Conservation (phyloP, 2,329 filamentous ascomycete species). For the Nothomitra cinnamomea region DNA sequence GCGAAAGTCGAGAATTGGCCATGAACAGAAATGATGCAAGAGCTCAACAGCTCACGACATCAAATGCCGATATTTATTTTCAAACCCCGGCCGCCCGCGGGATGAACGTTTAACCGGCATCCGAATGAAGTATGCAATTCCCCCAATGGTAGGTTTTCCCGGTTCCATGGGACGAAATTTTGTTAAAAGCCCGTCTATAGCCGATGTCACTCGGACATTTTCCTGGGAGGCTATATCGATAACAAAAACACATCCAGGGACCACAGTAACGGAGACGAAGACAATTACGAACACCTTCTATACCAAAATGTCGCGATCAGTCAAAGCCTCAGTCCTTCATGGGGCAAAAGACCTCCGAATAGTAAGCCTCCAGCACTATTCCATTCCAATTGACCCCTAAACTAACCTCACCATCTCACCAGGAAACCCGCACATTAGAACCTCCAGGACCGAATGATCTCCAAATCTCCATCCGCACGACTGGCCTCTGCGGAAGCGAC, state of each 20-base stretch:
- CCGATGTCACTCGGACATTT: conserved; percentile 7
- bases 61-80: too few relatives aligned
- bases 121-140: too few relatives aligned
- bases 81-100: too few relatives aligned
- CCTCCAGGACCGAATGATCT: conserved; percentile 22
- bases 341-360: conserved; percentile 19
- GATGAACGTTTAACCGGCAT: too few relatives aligned
- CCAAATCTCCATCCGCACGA: conserved; percentile 47
- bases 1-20: too few relatives aligned
- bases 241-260: conserved; percentile 9
- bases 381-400: neutral
- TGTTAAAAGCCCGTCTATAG: too few relatives aligned
- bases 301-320: conserved; percentile 9
- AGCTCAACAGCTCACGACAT: too few relatives aligned
- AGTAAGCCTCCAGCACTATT: conserved; percentile 10
- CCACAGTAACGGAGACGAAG: too few relatives aligned
- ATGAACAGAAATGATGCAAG: too few relatives aligned
- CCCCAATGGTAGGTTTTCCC: too few relatives aligned
- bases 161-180: too few relatives aligned
- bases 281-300: conserved; percentile 6
- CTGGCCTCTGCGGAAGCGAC: conserved; percentile 54
- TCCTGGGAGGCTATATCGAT: conserved; percentile 1
- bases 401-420: neutral
- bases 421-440: conserved; percentile 16
- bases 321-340: conserved; percentile 20